phyloP scores from a whole-genome alignment of 2,329 filamentous ascomycete species.

The Diplodia intermedia region DNA sequence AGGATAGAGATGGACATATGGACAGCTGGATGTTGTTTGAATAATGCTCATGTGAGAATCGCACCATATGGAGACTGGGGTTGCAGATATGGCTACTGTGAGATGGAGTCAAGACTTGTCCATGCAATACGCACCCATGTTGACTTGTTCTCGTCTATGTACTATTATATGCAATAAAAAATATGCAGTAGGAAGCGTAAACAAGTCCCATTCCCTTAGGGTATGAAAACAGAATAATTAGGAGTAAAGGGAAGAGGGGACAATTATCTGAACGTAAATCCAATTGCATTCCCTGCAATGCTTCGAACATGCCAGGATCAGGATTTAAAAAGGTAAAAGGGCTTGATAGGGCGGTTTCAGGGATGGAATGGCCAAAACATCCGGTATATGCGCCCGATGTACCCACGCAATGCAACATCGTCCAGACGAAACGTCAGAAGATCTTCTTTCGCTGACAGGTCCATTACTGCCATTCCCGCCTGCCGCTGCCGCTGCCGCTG shows the following conservation, averaged over 20 bases:
- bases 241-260: constrained; percentile 6
- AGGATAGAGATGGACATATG: neutral
- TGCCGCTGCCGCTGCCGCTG: neutral
- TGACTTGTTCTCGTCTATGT: neutral
- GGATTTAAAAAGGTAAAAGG: neutral
- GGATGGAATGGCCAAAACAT: constrained; percentile 7
- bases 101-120: no score
- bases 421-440: constrained; percentile 15
- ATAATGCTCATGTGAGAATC: neutral
- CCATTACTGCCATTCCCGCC: neutral
- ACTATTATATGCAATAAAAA: constrained; percentile 18
- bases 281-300: neutral
- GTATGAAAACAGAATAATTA: neutral
- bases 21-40: neutral
- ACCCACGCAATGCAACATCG: constrained; percentile 43
- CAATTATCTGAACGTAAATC: neutral
- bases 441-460: neutral
- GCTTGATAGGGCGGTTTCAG: neutral
- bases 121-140: neutral
- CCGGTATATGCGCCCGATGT: constrained; percentile 37
- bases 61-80: neutral
- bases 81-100: neutral
- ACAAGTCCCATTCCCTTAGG: constrained; percentile 15
- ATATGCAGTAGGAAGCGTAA: neutral
- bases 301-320: neutral